Base-by-base conservation (phyloP, 768 basidiomycete species). In the Ramaria rubella region DNA sequence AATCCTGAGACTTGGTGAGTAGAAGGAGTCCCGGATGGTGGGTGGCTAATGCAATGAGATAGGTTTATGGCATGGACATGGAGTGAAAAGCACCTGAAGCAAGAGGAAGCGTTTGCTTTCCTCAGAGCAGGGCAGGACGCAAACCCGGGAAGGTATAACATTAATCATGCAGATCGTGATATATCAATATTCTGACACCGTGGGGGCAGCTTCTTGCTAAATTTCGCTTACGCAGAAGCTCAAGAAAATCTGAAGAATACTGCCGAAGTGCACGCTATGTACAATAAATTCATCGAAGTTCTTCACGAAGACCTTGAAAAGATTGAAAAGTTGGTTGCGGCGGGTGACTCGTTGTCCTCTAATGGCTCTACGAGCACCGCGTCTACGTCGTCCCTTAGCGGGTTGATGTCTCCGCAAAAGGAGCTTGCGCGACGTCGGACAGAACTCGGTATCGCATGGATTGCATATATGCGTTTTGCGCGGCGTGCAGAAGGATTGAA, bases 31-130 rank as follows among this genome's bases (percentile, higher is more conserved):
- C 15, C 43, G 17, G 9, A 17, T 38, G 33, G 21, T 1, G 15
- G 34, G 15, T 49, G 2, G 4, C 29, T 14, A 1, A 33, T 19
- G 26, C n/a, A 0, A 29, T 3, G 15, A 14, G 15, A 7, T 61
- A 95, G 92, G 90, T 94, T 87, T 68, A 90, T 94, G 83, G 90
- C 92, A 4, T 91, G 87, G 63, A 81, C 77, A 23, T 95, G 90
- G 83, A 85, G 84, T n/a, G 74, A 77, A 54, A 80, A 79, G 49
- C 73, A 86, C 36, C 87, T 86, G 58, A 88, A 86, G 69, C 70
- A 76, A 8, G 93, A 97, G 12, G 94, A 98, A 57, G 91, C 90
- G 0, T 63, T 85, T 24, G 75, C 79, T n/a, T 81, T 90, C 33
- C 76, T 96, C 48, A 89, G 86, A 68, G 79, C 85, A 1, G 95